Evolutionary conservation across 2,329 filamentous ascomycete species (phyloP).

Genomic region (Aphanoascus verrucosus): DNA sequence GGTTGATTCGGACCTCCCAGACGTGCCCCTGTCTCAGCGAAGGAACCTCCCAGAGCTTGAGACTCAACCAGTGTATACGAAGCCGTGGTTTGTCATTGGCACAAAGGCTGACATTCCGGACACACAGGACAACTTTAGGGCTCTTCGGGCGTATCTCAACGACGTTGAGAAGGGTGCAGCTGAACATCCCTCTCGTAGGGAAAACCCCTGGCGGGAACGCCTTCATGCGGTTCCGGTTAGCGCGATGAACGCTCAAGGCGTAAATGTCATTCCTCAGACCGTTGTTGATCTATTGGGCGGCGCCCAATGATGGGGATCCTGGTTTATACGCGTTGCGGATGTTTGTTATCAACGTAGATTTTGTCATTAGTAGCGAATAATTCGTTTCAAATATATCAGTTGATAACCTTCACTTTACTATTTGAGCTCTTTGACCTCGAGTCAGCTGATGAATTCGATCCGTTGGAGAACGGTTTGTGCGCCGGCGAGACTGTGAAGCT

Average conservation of each 20-base stretch:
- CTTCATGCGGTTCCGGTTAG: conserved; percentile 69
- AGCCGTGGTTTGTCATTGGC: conserved; percentile 93
- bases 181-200: conserved; percentile 64
- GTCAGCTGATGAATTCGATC: not conserved
- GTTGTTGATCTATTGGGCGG: conserved; percentile 34
- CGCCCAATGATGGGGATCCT: conserved; percentile 5
- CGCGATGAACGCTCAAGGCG: conserved; percentile 76
- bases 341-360: not conserved
- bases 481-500: not conserved
- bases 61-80: conserved; percentile 68
- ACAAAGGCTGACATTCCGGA: conserved; percentile 79
- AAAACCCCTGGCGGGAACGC: conserved; percentile 49
- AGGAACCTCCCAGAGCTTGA: conserved; percentile 12
- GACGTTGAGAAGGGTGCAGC: conserved; percentile 51
- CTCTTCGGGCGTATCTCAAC: conserved; percentile 60
- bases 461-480: not conserved
- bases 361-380: not conserved
- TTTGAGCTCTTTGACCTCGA: not conserved
- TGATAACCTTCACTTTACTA: no score
- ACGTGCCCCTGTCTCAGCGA: not conserved
- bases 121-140: conserved; percentile 66
- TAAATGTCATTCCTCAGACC: conserved; percentile 45
- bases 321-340: no score
- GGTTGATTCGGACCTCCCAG: not conserved
- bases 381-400: no score